These are phyloP conservation scores for Lipomyces starkeyi DNA, from an alignment of 805 yeast genomes.

Conservation along the genomic window DNA sequence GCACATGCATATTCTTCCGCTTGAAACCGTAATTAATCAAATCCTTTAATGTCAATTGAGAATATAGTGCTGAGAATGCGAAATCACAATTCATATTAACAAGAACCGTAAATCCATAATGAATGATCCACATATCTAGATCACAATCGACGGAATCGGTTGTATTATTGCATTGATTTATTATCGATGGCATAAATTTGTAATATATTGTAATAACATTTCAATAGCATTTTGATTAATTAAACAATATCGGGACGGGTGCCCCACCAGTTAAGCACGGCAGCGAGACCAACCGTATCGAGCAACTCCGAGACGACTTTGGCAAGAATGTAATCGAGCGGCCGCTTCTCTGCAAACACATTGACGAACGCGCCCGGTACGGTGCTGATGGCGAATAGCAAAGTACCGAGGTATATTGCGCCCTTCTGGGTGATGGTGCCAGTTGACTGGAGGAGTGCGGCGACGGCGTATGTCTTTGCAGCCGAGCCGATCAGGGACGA, in stretches of 20 bases:
- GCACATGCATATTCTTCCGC: neutral
- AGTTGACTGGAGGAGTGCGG: slow-evolving; percentile 49
- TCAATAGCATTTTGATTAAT: neutral
- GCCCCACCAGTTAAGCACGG: slow-evolving; percentile 50
- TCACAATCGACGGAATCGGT: neutral
- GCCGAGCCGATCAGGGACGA: slow-evolving; percentile 48
- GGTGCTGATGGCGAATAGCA: slow-evolving; percentile 48
- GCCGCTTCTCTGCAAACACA: slow-evolving; percentile 47
- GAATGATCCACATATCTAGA: neutral
- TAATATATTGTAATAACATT: neutral
- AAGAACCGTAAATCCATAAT: neutral
- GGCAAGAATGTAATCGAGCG: slow-evolving; percentile 47
- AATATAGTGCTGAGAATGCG: neutral
- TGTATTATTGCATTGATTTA: neutral
- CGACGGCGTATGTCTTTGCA: slow-evolving; percentile 51
- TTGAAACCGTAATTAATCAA: too few relatives aligned
- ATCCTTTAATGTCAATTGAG: neutral
- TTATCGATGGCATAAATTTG: neutral
- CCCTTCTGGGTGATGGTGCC: slow-evolving; percentile 49
- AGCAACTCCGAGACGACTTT: slow-evolving; percentile 45
- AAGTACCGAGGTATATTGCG: slow-evolving; percentile 49
- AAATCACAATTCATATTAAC: neutral
- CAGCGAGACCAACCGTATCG: slow-evolving; percentile 52
- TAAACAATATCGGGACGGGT: slow-evolving; percentile 36
- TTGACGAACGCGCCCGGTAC: slow-evolving; percentile 46